Base-by-base conservation (phyloP, 148 eudicot species). In the Linanthus parryae region DNA sequence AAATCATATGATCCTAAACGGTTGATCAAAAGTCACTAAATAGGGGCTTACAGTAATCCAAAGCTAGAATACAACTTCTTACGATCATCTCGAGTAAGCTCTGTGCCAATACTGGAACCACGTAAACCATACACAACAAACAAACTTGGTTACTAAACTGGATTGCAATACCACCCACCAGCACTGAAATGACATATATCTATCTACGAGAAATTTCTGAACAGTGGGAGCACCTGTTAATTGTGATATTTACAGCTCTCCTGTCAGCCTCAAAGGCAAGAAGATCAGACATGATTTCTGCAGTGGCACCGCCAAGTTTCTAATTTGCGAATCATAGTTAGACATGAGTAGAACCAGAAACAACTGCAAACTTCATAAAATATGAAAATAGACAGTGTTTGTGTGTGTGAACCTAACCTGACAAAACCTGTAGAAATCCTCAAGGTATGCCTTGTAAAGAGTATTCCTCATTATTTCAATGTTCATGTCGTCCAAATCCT, bases 401-500 rank as follows among this genome's bases (percentile, higher is more conserved):
- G 23, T 39, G 44, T 30, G 39, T 20, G 28, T 45, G 37, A 52
- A 35, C n/a, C 61, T 48, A 33, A 87, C 98, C 88, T 87, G 94
- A 57, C 98, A 92, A 58, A 87, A 92, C 66, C 75, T 73, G 68
- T 92, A 83, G 66, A 92, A 92, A 62, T 92, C 98, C 63, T 92
- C 98, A 29, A 92, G 95, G 67, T 92, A 92, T 58, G 98, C 98
- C 64, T 92, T 92, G 73, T 92, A 92, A 13, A 92, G 83, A 33
- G 98, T 87, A 65, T 92, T 92, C 74, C 98, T 79, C 98, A 92
- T 92, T 59, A 92, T 92, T 63, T 92, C 98, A 54, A 92, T 92
- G 83, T 92, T 92, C 98, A 92, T 92, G 68, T 92, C 98, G 75
- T 92, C 98, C 81, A 92, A 73, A 68, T 92, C 98, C 98, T 92